These are phyloP conservation scores for Pichia deserticola DNA, from an alignment of 805 yeast species.

Conservation along the genomic window DNA sequence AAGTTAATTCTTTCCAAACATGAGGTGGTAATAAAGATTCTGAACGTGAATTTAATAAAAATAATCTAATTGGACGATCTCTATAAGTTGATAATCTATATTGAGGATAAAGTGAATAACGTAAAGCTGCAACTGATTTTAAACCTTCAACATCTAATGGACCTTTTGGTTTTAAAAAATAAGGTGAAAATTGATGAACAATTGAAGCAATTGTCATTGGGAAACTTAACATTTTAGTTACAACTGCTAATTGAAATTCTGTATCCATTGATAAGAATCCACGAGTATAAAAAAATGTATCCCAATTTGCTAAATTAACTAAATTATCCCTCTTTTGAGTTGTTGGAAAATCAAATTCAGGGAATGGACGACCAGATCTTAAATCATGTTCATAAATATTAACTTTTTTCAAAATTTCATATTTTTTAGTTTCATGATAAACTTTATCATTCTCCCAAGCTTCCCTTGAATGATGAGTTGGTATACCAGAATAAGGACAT, in stretches of 20 bases:
- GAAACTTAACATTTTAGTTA: constrained; percentile 87
- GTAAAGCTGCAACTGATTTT: constrained; percentile 85
- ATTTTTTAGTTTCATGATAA: constrained; percentile 60
- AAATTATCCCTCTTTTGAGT: constrained; percentile 66
- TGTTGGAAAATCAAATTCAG: constrained; percentile 91
- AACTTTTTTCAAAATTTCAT: constrained; percentile 74
- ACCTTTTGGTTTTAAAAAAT: constrained; percentile 72
- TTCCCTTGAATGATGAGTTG: constrained; percentile 85
- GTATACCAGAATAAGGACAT: constrained; percentile 92
- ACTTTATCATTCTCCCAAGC: constrained; percentile 81
- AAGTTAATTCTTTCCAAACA: constrained; percentile 91
- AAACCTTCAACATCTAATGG: constrained; percentile 89
- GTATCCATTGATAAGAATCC: constrained; percentile 94
- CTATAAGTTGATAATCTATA: constrained; percentile 53
- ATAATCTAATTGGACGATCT: constrained; percentile 84
- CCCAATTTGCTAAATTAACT: constrained; percentile 83
- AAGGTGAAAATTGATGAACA: constrained; percentile 81
- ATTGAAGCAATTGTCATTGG: constrained; percentile 85
- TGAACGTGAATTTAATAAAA: constrained; percentile 85
- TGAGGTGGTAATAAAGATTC: constrained; percentile 91
- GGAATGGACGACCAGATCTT: constrained; percentile 88
- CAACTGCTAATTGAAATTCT: constrained; percentile 91
- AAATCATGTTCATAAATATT: constrained; percentile 92
- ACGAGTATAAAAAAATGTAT: constrained; percentile 85
- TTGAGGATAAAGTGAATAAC: constrained; percentile 81